phyloP scores from a whole-genome alignment of 164 flowering plant species.

The Chloranthus sessilifolius region DNA sequence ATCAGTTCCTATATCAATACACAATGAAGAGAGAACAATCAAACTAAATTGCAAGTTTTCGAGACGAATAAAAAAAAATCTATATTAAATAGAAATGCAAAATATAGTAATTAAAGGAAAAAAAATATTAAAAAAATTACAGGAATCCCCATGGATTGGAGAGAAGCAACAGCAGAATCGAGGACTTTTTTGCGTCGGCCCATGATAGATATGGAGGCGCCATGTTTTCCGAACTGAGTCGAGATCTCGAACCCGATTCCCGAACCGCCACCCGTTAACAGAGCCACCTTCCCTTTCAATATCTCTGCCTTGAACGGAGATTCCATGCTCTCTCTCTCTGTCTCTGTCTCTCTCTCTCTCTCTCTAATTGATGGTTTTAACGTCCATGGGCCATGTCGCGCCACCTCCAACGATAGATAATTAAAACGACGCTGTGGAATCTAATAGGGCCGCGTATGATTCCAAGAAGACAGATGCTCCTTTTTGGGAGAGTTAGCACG shows the following conservation, averaged over 20 bases:
- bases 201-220: slow-evolving; percentile 80
- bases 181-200: slow-evolving; percentile 74
- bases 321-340: no score
- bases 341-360: no score
- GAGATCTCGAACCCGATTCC: slow-evolving; percentile 83
- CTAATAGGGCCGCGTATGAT: no score
- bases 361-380: no score
- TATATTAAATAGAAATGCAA: background rate
- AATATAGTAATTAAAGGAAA: background rate
- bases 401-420: no score
- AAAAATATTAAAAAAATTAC: slow-evolving; percentile 16
- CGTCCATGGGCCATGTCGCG: no score
- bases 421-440: no score
- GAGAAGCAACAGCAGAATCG: slow-evolving; percentile 63
- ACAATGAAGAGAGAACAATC: no score
- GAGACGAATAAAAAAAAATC: background rate
- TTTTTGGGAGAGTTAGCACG: no score
- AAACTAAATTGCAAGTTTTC: no score
- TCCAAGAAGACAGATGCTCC: no score
- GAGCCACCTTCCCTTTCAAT: slow-evolving; percentile 66
- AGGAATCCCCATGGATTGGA: slow-evolving; percentile 54
- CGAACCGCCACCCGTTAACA: slow-evolving; percentile 83
- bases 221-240: slow-evolving; percentile 73
- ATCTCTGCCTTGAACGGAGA: slow-evolving; percentile 70
- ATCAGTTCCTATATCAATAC: no score